A percentile compares a stretch with the other conserved stretches of the same genome.
phyloP scores from a whole-genome alignment of 2,329 filamentous ascomycete species.

The Colletotrichum cuscutae region DNA sequence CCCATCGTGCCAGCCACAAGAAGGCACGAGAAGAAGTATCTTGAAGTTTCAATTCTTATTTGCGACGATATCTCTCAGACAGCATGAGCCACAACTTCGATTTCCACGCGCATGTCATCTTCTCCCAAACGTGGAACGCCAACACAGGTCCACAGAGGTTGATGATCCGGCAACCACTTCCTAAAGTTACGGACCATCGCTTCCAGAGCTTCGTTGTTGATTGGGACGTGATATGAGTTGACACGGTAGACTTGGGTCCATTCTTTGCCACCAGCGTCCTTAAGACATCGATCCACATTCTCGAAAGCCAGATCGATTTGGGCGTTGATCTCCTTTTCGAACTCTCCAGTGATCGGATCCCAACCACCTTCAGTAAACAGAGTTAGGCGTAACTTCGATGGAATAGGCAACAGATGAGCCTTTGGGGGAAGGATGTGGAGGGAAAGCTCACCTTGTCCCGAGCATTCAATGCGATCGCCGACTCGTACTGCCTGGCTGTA shows the following conservation, averaged over 20 bases:
- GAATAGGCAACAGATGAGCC: no score
- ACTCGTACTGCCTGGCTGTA: slow-evolving; percentile 62
- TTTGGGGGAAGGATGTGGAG: no score
- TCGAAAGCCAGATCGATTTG: slow-evolving; percentile 64
- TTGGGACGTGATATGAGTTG: slow-evolving; percentile 55
- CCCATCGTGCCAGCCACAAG: no score
- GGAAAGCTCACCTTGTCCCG: slow-evolving; percentile 55
- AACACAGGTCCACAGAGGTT: slow-evolving; percentile 64
- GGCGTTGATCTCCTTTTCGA: slow-evolving; percentile 50
- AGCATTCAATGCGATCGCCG: slow-evolving; percentile 56
- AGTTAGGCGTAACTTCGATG: background rate
- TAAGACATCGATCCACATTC: slow-evolving; percentile 64
- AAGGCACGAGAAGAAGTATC: no score
- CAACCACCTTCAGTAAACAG: slow-evolving; percentile 43
- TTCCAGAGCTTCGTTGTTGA: slow-evolving; percentile 50
- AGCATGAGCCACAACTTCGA: slow-evolving; percentile 64
- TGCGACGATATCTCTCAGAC: no score
- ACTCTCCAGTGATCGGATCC: slow-evolving; percentile 40
- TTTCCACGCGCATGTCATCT: slow-evolving; percentile 66
- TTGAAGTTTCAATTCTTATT: no score
- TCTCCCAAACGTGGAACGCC: slow-evolving; percentile 59
- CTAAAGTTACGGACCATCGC: slow-evolving; percentile 58
- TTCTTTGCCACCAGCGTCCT: slow-evolving; percentile 63
- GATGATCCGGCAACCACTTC: slow-evolving; percentile 62
- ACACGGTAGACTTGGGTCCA: slow-evolving; percentile 65